A percentile compares a stretch with the other conserved stretches of the same genome.
Evolutionary conservation across 148 eudicot genomes (phyloP).

Genomic region (Fallopia convolvulus): DNA sequence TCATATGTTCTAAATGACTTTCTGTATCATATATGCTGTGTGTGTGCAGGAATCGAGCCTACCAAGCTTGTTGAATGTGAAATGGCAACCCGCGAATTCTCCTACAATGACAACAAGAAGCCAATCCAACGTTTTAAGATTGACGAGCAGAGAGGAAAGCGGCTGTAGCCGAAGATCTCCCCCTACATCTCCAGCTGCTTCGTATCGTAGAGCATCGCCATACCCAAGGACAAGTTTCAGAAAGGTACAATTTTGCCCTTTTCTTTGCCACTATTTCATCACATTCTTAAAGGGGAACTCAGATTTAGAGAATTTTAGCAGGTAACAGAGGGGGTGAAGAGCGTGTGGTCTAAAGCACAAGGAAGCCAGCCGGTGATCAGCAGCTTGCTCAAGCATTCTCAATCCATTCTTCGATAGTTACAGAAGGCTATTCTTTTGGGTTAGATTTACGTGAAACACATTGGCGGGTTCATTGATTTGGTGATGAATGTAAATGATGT

Average conservation of each 20-base stretch:
- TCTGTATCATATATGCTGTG: too few relatives aligned
- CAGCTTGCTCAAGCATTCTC: slow-evolving; percentile 66
- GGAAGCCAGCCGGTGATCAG: slow-evolving; percentile 40
- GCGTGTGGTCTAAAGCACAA: slow-evolving; percentile 31
- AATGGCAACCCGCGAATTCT: slow-evolving; percentile 31
- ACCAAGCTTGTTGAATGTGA: slow-evolving; percentile 39
- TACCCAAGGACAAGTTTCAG: slow-evolving; percentile 52
- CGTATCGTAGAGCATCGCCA: slow-evolving; percentile 58
- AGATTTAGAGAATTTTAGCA: slow-evolving; percentile 15
- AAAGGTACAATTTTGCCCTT: slow-evolving; percentile 37
- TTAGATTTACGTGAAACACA: background rate
- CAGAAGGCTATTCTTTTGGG: background rate
- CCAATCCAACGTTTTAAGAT: slow-evolving; percentile 19
- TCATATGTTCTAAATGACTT: too few relatives aligned
- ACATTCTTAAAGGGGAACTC: background rate
- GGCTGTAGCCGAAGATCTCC: slow-evolving; percentile 57
- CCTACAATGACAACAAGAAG: slow-evolving; percentile 67
- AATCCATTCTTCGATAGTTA: slow-evolving; percentile 38
- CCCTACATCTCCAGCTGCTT: slow-evolving; percentile 29
- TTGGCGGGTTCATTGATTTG: background rate
- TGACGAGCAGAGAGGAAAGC: slow-evolving; percentile 9
- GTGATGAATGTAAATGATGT: background rate
- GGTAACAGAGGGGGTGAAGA: slow-evolving; percentile 64
- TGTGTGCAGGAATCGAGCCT: slow-evolving; percentile 71
- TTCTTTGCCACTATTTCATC: background rate